A percentile compares a stretch with the other conserved stretches of the same genome.
phyloP scores from a whole-genome alignment of 2,329 filamentous ascomycete genomes.

The Venturia pyrina region DNA sequence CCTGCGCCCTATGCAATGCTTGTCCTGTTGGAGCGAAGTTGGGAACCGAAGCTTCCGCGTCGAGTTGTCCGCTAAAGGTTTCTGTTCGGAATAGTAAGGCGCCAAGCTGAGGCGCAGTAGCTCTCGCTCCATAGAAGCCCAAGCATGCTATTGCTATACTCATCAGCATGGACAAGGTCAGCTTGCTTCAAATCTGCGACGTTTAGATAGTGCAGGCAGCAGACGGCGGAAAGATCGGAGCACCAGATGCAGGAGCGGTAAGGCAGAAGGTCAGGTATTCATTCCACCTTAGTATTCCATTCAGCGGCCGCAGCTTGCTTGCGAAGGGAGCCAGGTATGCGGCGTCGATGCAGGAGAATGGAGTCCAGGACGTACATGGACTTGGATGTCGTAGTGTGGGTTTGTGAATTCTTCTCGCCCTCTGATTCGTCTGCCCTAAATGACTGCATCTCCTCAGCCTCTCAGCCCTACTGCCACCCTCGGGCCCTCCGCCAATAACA shows the following conservation, averaged over 20 bases:
- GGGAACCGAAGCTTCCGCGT: not conserved
- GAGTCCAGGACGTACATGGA: not conserved
- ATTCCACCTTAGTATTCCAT: not conserved
- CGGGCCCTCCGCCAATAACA: not conserved
- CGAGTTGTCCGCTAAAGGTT: not conserved
- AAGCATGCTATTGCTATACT: not conserved
- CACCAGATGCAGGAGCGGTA: not conserved
- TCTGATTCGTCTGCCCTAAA: not conserved
- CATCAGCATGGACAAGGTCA: not conserved
- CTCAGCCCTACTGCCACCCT: not conserved
- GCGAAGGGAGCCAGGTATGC: not conserved
- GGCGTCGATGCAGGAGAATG: constrained; percentile 1
- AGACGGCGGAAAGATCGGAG: not conserved
- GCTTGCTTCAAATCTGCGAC: not conserved
- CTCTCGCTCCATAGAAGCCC: not conserved
- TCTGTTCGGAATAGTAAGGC: not conserved
- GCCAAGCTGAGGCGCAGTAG: not conserved
- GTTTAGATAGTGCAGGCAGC: not conserved
- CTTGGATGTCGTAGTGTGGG: not conserved
- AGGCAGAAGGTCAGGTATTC: not conserved
- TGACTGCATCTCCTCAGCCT: not conserved
- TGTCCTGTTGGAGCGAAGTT: not conserved
- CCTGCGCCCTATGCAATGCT: not conserved
- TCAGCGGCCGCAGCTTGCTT: not conserved
- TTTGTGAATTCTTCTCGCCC: not conserved